Percentiles rank a stretch among this genome's conserved stretches.
These are phyloP conservation scores for Peronospora farinosa DNA, from an alignment of 352 stramenopile genomes.

Conservation along the genomic window DNA sequence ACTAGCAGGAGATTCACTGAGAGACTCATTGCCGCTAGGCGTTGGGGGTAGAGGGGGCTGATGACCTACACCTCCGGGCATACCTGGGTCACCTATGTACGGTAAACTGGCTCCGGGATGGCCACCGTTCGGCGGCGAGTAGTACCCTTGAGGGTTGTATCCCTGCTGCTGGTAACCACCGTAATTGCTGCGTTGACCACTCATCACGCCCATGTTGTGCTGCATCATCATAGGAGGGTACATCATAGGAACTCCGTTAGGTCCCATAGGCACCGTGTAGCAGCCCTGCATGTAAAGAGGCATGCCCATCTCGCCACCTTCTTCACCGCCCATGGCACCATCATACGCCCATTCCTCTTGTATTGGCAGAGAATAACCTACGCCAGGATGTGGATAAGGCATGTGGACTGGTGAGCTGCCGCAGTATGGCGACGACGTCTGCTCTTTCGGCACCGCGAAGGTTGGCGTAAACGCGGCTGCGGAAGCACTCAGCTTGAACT, in stretches of 20 bases:
- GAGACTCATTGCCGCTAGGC: conserved; percentile 16
- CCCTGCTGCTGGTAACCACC: conserved; percentile 48
- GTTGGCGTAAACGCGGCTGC: conserved; percentile 67
- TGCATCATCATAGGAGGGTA: conserved; percentile 68
- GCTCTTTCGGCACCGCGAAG: conserved; percentile 31
- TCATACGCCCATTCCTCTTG: conserved; percentile 81
- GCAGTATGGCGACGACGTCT: conserved; percentile 47
- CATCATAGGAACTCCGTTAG: conserved; percentile 58
- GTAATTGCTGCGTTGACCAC: conserved; percentile 35
- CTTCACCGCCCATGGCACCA: conserved; percentile 27
- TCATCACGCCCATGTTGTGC: conserved; percentile 49
- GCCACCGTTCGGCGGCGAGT: conserved; percentile 41
- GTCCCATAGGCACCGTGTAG: conserved; percentile 58
- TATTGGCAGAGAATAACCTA: conserved; percentile 39
- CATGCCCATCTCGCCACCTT: conserved; percentile 43
- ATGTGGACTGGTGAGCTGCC: conserved; percentile 29
- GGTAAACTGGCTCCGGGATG: conserved; percentile 32
- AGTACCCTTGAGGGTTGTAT: conserved; percentile 59
- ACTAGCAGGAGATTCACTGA: conserved; percentile 3
- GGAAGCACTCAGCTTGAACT: conserved; percentile 76
- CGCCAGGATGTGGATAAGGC: conserved; percentile 35
- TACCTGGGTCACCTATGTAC: conserved; percentile 24
- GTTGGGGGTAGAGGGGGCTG: conserved; percentile 42
- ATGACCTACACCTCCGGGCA: conserved; percentile 28
- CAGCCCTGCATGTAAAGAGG: conserved; percentile 47